Base-by-base conservation (phyloP, 768 basidiomycete genomes). In the Strobilomyces confusus region DNA sequence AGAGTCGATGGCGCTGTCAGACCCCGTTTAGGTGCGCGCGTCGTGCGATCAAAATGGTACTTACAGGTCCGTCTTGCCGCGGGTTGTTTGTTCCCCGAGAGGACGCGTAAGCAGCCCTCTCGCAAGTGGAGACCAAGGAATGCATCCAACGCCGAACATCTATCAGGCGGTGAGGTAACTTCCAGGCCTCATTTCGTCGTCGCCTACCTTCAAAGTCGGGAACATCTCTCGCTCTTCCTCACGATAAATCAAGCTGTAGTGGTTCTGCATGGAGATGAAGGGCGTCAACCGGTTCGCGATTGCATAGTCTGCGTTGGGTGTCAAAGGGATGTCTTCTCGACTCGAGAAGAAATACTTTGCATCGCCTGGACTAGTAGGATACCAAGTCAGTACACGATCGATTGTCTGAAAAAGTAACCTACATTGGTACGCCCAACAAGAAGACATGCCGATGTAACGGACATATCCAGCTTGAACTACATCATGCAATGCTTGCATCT, bases 221-320 rank as follows among this genome's bases (percentile, higher is more conserved):
- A 81, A 77, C 78, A 80, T 79, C 59, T 80, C 79, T 20, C 69
- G 73, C 60, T 81, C 83, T 63, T 85, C 83, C 62, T 84, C 83
- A 40, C 82, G 76, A 60, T 84, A 84, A 33, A 80, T 41, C 5
- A 81, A 71, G 52, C 64, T 77, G 62, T 84, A 77, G 55, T 80
- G 76, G 65, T 84, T 82, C 64, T 84, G 83, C 83, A 84, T 84
- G 11, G 79, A 78, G 66, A 83, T 78, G 68, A 84, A 83, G 6
- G 77, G 78, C 8, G 77, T 79, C 30, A 76, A 68, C 38, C 69
- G 73, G 58, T 75, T 73, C 29, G 57, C 63, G 55, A 75, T 74
- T 6, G 76, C 74, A 25, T 75, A 75, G 59, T 70, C 71, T 72
- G 29, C 29, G 29, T 30, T 11, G 29, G 29, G 11, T 11, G 29